Conservation (phyloP, 129 eudicot genomes). For the Sambucus nigra region DNA sequence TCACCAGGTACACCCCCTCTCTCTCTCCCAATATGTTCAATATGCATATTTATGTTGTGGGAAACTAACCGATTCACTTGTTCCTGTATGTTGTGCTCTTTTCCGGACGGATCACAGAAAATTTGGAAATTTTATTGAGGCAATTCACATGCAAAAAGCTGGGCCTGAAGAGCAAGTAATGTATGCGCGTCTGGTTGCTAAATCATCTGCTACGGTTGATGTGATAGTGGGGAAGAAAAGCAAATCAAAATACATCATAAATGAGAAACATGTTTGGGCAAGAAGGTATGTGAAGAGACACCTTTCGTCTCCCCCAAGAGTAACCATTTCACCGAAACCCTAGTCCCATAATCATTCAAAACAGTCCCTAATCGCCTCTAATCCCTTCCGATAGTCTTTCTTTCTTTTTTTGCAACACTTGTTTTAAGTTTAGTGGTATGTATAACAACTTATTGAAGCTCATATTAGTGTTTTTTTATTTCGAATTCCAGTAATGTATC, state of each 20-base stretch:
- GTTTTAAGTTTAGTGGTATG: no score
- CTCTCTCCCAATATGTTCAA: neutral
- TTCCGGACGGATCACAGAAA: conserved; percentile 5
- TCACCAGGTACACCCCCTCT: conserved; percentile 17
- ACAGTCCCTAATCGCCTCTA: no score
- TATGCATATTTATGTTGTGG: no score
- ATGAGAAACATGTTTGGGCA: conserved; percentile 33
- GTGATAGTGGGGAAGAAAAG: neutral
- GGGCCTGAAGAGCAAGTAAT: conserved; percentile 18
- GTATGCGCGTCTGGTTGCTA: conserved; percentile 37
- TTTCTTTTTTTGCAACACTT: no score
- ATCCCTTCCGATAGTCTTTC: no score
- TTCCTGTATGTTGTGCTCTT: neutral
- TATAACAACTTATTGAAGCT: no score
- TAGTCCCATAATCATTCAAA: no score
- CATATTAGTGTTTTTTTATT: no score
- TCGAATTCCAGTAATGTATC: no score
- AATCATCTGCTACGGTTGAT: conserved; percentile 1
- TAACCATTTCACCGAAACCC: neutral
- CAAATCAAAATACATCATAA: conserved; percentile 13
- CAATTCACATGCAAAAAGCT: conserved; percentile 19
- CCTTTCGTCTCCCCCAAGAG: neutral
- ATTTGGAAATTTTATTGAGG: conserved; percentile 31
- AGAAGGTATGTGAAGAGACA: conserved; percentile 11
- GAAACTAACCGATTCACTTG: no score